phyloP scores from a whole-genome alignment of 2,329 filamentous ascomycete species.

The Botrytis porri region DNA sequence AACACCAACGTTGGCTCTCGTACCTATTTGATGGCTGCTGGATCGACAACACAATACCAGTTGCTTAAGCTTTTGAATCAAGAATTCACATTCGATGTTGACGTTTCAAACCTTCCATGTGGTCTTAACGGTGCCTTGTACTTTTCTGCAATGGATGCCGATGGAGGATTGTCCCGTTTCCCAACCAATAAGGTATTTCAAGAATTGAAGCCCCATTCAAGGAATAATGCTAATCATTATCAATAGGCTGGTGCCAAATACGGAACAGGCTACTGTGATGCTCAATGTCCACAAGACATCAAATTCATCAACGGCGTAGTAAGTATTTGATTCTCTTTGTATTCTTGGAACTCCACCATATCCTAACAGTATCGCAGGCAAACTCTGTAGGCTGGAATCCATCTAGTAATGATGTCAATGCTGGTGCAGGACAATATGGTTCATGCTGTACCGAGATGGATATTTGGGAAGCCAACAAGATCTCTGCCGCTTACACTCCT shows the following conservation, averaged over 20 bases:
- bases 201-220: not conserved
- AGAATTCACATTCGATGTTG: slow-evolving; percentile 72
- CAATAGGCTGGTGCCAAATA: slow-evolving; percentile 50
- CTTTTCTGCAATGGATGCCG: slow-evolving; percentile 60
- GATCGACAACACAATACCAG: slow-evolving; percentile 55
- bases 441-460: slow-evolving; percentile 69
- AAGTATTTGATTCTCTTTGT: slow-evolving; percentile 23
- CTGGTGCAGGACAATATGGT: slow-evolving; percentile 52
- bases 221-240: not conserved
- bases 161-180: slow-evolving; percentile 56
- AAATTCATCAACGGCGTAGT: slow-evolving; percentile 54
- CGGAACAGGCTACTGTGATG: slow-evolving; percentile 27
- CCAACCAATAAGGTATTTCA: slow-evolving; percentile 44
- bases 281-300: slow-evolving; percentile 32
- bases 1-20: slow-evolving; percentile 52
- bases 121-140: slow-evolving; percentile 73
- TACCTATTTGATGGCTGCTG: slow-evolving; percentile 62
- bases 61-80: slow-evolving; percentile 63
- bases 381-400: slow-evolving; percentile 54
- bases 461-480: slow-evolving; percentile 62
- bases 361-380: slow-evolving; percentile 39
- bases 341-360: not conserved
- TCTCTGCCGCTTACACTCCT: slow-evolving; percentile 57
- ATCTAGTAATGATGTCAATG: slow-evolving; percentile 49
- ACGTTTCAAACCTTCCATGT: slow-evolving; percentile 66